Base-by-base conservation (phyloP, 2,329 filamentous ascomycete species). In the Fusarium dimerum region DNA sequence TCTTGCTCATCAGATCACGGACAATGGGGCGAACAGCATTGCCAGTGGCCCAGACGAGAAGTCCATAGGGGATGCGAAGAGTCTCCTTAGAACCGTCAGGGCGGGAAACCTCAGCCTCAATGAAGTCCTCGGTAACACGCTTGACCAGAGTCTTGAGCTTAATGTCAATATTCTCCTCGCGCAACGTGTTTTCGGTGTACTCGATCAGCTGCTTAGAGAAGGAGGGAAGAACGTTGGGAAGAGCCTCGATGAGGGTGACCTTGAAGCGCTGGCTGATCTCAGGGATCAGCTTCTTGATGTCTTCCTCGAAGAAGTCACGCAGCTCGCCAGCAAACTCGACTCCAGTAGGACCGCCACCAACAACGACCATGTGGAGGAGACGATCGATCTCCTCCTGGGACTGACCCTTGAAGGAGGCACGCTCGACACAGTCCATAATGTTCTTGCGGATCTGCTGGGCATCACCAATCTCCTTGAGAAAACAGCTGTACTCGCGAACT, bases 391-490 rank as follows among this genome's bases (percentile, higher is more conserved):
- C 95, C 62, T 94, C 90, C 15, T 83, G 78, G 38, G 84, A 81
- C 78, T 99, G 94, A 70, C 92, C 93, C 84, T 97, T 97, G 87
- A 99, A 97, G 57, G 91, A 93, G 47, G 94, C 94, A 36, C 93
- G 97, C 79, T 99, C 94, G 65, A 96, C 92, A 73, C 94, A 99
- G 78, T 99, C 94, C 94, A 99, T 99, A 76, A 99, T 97, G 76
- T 91, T 92, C 82, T 93, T 97, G 70, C 94, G 91, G 71, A 99
- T 99, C 69, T 85, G 84, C 77, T 99, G 94, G 52, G 94, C 94
- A 73, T 99, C 95, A 61, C 83, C 86, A 69, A 99, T 96, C 78
- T 99, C 95, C 83, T 99, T 99, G 71, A 99, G 78, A 84, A 99
- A 99, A 79, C 92, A 96, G 65, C 90, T 93, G 80, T 99, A 79